These are phyloP conservation scores for Sphagnum contortum DNA, from an alignment of 225 moss, liverwort and hornwort species.

Conservation along the genomic window DNA sequence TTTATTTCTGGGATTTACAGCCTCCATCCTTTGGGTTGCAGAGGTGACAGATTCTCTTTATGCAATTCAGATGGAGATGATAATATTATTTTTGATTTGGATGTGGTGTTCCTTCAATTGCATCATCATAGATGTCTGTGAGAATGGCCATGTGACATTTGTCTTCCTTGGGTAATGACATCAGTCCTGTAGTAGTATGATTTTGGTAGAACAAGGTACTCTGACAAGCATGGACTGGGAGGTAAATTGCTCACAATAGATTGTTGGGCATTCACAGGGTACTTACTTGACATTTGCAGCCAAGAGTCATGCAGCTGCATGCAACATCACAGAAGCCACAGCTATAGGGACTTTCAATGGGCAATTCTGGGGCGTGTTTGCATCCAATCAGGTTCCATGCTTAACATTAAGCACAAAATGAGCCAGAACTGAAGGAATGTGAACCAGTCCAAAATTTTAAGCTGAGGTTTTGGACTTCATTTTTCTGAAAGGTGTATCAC, in stretches of 20 bases:
- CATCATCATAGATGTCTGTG: too few species aligned
- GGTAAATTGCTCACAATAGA: not conserved
- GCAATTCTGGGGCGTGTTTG: constrained; percentile 64
- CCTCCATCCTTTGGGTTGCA: constrained; percentile 91
- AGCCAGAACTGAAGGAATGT: not conserved
- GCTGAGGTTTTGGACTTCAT: too few species aligned
- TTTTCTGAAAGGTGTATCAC: not conserved
- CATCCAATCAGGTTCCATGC: constrained; percentile 51
- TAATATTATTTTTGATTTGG: too few species aligned
- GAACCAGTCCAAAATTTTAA: not conserved
- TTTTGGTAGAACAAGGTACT: too few species aligned
- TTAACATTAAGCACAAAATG: too few species aligned
- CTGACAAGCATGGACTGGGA: too few species aligned
- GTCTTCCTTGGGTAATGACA: too few species aligned
- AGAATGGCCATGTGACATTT: too few species aligned
- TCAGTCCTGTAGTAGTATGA: too few species aligned
- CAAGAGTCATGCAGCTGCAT: constrained; percentile 66
- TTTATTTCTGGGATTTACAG: constrained; percentile 76
- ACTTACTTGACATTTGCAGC: constrained; percentile 87
- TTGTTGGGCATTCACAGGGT: constrained; percentile 34
- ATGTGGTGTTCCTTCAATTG: too few species aligned
- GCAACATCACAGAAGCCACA: constrained; percentile 56
- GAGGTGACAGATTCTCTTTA: constrained; percentile 37
- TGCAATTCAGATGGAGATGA: too few species aligned
- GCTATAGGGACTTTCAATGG: constrained; percentile 86